Conservation (phyloP, 192 early-diverging fungal genomes). For the Gaertneriomyces semiglobifer region DNA sequence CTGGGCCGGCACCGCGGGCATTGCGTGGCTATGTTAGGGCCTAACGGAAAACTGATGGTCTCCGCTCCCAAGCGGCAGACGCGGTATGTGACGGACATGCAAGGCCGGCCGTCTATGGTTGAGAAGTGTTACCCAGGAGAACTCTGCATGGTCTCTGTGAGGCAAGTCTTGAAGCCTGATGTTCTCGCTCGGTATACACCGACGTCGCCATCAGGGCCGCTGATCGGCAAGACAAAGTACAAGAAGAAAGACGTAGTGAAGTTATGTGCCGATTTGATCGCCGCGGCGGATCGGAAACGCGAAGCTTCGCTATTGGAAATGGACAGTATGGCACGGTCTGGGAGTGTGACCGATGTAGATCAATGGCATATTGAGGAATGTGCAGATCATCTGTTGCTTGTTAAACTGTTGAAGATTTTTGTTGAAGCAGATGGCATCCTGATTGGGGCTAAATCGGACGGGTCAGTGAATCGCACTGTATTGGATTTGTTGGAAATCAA, state of each 20-base stretch:
- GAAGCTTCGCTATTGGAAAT: background rate
- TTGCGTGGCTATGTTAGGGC: conserved; percentile 37
- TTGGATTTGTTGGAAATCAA: background rate
- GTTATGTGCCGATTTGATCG: conserved; percentile 25
- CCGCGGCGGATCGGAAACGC: conserved; percentile 13
- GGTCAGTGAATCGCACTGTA: background rate
- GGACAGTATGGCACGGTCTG: background rate
- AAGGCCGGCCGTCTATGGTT: conserved; percentile 26
- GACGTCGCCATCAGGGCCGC: too few species aligned
- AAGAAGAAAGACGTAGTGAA: conserved; percentile 50
- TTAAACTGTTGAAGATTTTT: conserved; percentile 20
- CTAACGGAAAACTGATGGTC: conserved; percentile 38
- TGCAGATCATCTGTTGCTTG: background rate
- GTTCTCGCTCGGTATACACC: background rate
- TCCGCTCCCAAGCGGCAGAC: conserved; percentile 31
- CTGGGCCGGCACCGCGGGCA: conserved; percentile 42
- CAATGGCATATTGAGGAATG: background rate
- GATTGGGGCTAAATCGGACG: background rate
- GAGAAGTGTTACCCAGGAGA: conserved; percentile 39
- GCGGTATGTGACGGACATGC: conserved; percentile 28
- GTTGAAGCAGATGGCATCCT: conserved; percentile 20
- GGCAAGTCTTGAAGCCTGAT: background rate
- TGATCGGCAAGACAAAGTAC: conserved; percentile 14
- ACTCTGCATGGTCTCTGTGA: conserved; percentile 3
- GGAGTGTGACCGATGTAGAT: background rate